These are phyloP conservation scores for Metschnikowia chrysomelidarum DNA, from an alignment of 805 yeast species.

Conservation along the genomic window DNA sequence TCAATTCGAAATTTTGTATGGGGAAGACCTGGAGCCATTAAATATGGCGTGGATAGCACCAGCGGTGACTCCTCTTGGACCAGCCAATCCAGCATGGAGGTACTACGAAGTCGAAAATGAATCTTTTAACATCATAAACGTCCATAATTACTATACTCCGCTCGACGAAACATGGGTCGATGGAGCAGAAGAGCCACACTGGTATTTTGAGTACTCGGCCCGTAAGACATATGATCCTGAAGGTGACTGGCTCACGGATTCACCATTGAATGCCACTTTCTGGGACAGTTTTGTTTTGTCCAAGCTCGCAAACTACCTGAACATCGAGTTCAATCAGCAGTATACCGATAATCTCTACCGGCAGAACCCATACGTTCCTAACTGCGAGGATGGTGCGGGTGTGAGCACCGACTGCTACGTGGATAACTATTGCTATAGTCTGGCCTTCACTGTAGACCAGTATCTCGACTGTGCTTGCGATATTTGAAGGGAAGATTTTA, in stretches of 20 bases:
- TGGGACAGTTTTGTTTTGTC: slow-evolving; percentile 59
- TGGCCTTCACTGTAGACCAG: slow-evolving; percentile 19
- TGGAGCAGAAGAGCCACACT: slow-evolving; percentile 55
- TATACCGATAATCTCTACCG: slow-evolving; percentile 52
- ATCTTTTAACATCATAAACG: slow-evolving; percentile 59
- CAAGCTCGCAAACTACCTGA: slow-evolving; percentile 35
- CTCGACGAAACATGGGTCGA: slow-evolving; percentile 55
- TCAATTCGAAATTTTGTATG: slow-evolving; percentile 58
- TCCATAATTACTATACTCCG: slow-evolving; percentile 55
- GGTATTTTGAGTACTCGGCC: slow-evolving; percentile 66
- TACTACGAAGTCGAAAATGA: slow-evolving; percentile 64
- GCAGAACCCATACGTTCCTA: slow-evolving; percentile 52
- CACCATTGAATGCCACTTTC: slow-evolving; percentile 67
- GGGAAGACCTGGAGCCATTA: slow-evolving; percentile 39
- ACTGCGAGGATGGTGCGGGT: slow-evolving; percentile 18
- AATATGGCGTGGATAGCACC: slow-evolving; percentile 65
- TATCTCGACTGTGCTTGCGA: slow-evolving; percentile 14
- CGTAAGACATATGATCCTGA: slow-evolving; percentile 54
- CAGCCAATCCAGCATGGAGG: slow-evolving; percentile 70
- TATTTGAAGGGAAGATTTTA: too few species aligned
- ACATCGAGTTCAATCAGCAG: slow-evolving; percentile 45
- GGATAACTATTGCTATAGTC: slow-evolving; percentile 18
- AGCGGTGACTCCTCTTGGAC: slow-evolving; percentile 59
- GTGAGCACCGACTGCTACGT: slow-evolving; percentile 13
- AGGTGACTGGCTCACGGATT: slow-evolving; percentile 52